Conservation (phyloP, 2,329 filamentous ascomycete species). For the Microdochium paspali region DNA sequence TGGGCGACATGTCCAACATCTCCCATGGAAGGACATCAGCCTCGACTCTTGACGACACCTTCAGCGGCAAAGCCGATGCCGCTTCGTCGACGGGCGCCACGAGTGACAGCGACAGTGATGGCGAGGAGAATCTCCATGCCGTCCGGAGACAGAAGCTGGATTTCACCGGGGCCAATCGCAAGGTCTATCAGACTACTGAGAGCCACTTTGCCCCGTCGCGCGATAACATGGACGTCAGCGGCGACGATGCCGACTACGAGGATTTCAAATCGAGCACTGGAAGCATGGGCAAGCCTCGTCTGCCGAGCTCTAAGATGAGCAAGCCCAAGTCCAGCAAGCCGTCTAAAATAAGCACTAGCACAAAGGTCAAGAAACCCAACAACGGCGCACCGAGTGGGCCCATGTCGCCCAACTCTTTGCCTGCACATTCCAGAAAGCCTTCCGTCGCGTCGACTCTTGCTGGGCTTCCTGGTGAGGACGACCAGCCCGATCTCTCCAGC, state of each 20-base stretch:
- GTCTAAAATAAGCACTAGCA: conserved; percentile 25
- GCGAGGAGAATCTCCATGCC: conserved; percentile 52
- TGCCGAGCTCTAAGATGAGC: conserved; percentile 26
- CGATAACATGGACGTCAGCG: conserved; percentile 36
- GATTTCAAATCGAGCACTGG: conserved; percentile 31
- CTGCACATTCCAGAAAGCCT: conserved; percentile 61
- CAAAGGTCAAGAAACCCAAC: conserved; percentile 44
- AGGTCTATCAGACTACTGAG: conserved; percentile 41
- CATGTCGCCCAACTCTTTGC: conserved; percentile 58
- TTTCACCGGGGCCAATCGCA: conserved; percentile 28
- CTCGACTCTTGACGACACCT: conserved; percentile 86
- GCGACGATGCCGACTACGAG: conserved; percentile 45
- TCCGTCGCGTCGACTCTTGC: conserved; percentile 55
- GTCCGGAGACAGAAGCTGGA: conserved; percentile 50
- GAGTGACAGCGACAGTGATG: conserved; percentile 54
- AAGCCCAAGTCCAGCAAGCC: conserved; percentile 35
- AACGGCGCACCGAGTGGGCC: conserved; percentile 27
- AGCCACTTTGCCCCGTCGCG: conserved; percentile 38
- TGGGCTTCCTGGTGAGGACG: conserved; percentile 65
- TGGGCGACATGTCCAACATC: conserved; percentile 88
- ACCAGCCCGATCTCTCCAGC: conserved; percentile 83
- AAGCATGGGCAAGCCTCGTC: conserved; percentile 20
- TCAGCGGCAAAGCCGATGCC: conserved; percentile 80
- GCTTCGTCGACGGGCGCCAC: conserved; percentile 80
- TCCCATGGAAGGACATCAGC: conserved; percentile 89